phyloP scores from a whole-genome alignment of 345 rosid genomes.

The Syzygium grande region DNA sequence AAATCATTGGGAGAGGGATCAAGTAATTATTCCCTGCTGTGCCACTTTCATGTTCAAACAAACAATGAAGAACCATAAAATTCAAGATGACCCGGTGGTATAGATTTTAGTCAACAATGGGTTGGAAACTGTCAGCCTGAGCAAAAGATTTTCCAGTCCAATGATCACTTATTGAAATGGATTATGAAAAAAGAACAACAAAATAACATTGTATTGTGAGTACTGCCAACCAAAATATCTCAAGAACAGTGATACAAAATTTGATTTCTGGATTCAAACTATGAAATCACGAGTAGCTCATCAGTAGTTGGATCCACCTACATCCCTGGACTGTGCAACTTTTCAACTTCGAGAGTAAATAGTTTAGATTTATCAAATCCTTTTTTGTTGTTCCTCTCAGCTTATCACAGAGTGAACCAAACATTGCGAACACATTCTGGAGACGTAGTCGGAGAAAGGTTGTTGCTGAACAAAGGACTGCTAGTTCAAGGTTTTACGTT shows the following conservation, averaged over 20 bases:
- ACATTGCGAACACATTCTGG: slow-evolving; percentile 81
- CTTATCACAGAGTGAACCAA: slow-evolving; percentile 89
- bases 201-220: background rate
- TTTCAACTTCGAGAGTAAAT: background rate
- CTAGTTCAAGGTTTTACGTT: slow-evolving; percentile 77
- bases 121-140: background rate
- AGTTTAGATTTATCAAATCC: background rate
- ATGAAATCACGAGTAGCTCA: background rate
- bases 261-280: background rate
- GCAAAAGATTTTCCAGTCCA: background rate
- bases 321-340: background rate
- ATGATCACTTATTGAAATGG: background rate
- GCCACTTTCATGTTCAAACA: background rate
- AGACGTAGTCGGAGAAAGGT: slow-evolving; percentile 82
- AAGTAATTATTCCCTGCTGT: background rate
- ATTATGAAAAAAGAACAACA: background rate
- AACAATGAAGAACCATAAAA: background rate
- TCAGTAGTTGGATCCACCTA: background rate
- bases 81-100: background rate
- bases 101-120: background rate
- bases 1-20: background rate
- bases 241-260: background rate
- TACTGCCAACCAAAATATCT: background rate
- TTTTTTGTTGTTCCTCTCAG: slow-evolving; percentile 22
- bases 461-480: slow-evolving; percentile 90